phyloP scores from a whole-genome alignment of 208 protist genomes.

The Acanthamoeba culbertsoni region DNA sequence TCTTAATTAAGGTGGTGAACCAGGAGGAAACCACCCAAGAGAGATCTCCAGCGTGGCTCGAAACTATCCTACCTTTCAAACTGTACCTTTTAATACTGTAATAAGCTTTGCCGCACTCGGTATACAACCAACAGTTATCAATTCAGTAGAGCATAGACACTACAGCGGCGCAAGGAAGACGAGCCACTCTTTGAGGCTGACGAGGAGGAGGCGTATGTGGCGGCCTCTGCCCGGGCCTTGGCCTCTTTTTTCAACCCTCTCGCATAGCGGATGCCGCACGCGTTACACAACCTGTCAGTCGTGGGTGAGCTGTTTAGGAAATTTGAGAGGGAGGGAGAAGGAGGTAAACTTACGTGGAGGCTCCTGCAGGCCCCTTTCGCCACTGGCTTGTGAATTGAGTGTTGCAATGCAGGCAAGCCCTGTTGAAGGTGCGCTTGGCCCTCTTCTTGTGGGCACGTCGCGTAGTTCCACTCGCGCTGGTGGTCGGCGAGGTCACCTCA shows the following conservation, averaged over 20 bases:
- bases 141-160: too few species aligned
- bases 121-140: too few species aligned
- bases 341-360: background rate
- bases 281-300: background rate
- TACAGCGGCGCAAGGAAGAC: too few species aligned
- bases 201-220: too few species aligned
- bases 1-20: slow-evolving; percentile 4
- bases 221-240: background rate
- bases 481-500: background rate
- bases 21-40: too few species aligned
- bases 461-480: background rate
- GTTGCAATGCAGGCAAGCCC: background rate
- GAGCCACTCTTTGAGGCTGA: too few species aligned
- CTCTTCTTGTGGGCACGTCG: background rate
- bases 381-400: background rate
- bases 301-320: background rate
- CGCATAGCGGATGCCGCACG: background rate
- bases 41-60: too few species aligned
- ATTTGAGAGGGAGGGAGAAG: background rate
- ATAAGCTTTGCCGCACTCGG: too few species aligned
- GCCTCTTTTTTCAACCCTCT: background rate
- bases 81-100: too few species aligned
- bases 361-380: background rate
- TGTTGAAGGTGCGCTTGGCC: background rate
- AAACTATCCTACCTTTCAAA: too few species aligned